These are phyloP conservation scores for Colletotrichum chlorophyti DNA, from an alignment of 2,329 filamentous ascomycete genomes.

Conservation along the genomic window DNA sequence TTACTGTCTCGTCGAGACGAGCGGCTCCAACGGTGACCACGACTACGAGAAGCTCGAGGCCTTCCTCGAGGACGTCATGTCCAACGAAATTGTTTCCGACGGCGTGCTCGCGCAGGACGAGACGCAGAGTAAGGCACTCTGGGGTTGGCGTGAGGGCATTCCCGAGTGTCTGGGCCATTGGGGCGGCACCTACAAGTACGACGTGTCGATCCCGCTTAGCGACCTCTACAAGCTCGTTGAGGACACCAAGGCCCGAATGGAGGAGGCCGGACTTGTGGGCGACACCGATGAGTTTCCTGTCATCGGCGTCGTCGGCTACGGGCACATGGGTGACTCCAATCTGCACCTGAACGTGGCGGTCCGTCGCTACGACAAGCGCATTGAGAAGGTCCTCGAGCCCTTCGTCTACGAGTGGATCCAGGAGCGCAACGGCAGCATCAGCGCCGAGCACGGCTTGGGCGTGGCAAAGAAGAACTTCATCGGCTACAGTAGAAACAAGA, in stretches of 20 bases:
- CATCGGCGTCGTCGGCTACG: conserved; percentile 91
- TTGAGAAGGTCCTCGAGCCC: conserved; percentile 89
- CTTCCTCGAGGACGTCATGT: conserved; percentile 93
- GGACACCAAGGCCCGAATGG: conserved; percentile 77
- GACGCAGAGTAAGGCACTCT: conserved; percentile 84
- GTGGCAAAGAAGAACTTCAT: conserved; percentile 96
- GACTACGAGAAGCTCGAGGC: conserved; percentile 89
- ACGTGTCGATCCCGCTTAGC: conserved; percentile 88
- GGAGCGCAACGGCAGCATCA: conserved; percentile 88
- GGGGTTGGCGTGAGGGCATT: conserved; percentile 93
- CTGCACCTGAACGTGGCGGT: conserved; percentile 91
- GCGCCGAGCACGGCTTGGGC: conserved; percentile 93
- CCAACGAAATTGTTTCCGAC: conserved; percentile 83
- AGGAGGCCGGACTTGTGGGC: conserved; percentile 77
- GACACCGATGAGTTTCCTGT: conserved; percentile 80
- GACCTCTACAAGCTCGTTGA: conserved; percentile 91
- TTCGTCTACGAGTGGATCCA: conserved; percentile 98
- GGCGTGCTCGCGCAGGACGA: conserved; percentile 93
- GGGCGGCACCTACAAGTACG: conserved; percentile 98
- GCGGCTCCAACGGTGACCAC: conserved; percentile 91
- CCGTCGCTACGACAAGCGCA: conserved; percentile 81
- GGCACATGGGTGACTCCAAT: conserved; percentile 98
- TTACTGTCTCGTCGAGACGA: conserved; percentile 97
- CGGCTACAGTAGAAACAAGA: conserved; percentile 88
- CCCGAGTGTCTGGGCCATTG: conserved; percentile 88